Evolutionary conservation across 768 basidiomycete genomes (phyloP), one percentile per base, ranked within the genome.

Genomic region (Ramaria rubella): DNA sequence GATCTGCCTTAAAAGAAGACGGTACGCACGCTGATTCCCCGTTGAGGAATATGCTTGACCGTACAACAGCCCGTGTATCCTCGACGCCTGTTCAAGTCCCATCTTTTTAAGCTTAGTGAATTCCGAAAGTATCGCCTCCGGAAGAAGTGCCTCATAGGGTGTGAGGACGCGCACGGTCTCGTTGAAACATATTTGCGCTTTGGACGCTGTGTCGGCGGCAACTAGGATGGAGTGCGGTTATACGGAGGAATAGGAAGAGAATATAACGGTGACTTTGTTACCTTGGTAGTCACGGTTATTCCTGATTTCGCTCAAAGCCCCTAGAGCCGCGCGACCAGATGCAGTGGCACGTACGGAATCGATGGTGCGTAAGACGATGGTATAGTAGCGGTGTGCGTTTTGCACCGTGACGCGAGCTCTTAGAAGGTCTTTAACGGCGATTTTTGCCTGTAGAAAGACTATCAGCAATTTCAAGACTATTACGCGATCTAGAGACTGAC

Each of bases 381-480:
- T 12, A 50, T 55, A 55, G 43, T 59, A 59, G 45, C 57, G 58
- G 45, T 59, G 58, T 11, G 58, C 53, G 33, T 59, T 55, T 26
- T 59, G 58, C 1, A 55, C 48, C 19, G 58, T 59, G 14, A 55
- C 44, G 15, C 55, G 58, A 36, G 54, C 58, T 24, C 58, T 24
- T 9, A 21, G 21, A 36, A 59, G 46, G 24, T 57, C 48, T 11
- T 21, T 34, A 4, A 52, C 36, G 5, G 24, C 24, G 8, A 27
- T 34, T 24, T 56, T 19, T 15, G 55, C 45, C 55, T 56, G 12
- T 9, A 21, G 15, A 55, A 30, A 30, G 21, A 43, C 46, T 43
- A 17, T 19, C 14, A 23, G 34, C 17, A 2, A n/a, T n/a, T n/a
- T n/a, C n/a, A n/a, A n/a, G n/a, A n/a, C n/a, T n/a, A n/a, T n/a